Evolutionary conservation across 2,329 filamentous ascomycete genomes (phyloP).

Genomic region (Pseudogymnoascus sp.): DNA sequence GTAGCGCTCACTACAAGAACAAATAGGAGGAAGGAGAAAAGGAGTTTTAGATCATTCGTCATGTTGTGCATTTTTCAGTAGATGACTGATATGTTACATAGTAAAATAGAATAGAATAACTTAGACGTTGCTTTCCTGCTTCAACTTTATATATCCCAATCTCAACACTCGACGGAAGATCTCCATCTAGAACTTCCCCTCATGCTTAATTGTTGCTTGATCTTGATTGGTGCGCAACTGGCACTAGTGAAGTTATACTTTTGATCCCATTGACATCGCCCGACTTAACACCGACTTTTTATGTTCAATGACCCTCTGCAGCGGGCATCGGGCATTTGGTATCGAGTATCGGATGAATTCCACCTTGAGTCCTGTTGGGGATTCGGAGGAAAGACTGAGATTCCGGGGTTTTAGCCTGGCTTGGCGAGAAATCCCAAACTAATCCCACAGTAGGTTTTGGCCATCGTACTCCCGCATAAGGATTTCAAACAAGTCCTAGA

Average conservation of each 20-base stretch:
- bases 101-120: background rate
- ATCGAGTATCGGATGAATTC: background rate
- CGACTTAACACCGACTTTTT: background rate
- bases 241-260: background rate
- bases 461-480: too few relatives aligned
- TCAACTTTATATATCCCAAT: background rate
- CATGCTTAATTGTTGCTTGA: background rate
- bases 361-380: background rate
- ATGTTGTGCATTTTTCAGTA: background rate
- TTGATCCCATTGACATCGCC: background rate
- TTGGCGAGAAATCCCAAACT: too few relatives aligned
- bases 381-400: too few relatives aligned
- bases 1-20: background rate
- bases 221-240: background rate
- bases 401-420: too few relatives aligned
- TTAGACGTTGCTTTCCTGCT: background rate
- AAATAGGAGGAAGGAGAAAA: background rate
- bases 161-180: background rate
- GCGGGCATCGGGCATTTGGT: background rate
- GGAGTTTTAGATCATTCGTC: background rate
- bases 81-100: background rate
- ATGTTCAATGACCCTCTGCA: background rate
- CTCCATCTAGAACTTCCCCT: background rate
- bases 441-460: too few relatives aligned
- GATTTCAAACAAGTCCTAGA: too few relatives aligned